A percentile compares a stretch with the other conserved stretches of the same genome.
phyloP scores from a whole-genome alignment of 2,329 filamentous ascomycete species.

The Cordyceps sp. region DNA sequence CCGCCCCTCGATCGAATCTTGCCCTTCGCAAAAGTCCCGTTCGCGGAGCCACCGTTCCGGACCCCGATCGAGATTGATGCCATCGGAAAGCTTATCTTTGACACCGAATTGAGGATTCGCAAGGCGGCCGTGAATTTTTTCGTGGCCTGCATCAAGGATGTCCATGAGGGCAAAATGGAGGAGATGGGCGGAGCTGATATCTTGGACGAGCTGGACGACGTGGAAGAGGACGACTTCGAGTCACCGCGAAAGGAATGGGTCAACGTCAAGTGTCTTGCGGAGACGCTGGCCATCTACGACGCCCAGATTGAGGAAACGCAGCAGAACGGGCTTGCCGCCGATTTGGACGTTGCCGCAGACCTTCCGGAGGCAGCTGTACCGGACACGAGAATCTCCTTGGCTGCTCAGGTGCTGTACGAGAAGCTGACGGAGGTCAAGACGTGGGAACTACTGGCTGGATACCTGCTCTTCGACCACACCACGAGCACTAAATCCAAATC shows the following conservation, averaged over 20 bases:
- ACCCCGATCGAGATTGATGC: constrained; percentile 84
- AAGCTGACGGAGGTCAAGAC: constrained; percentile 64
- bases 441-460: constrained; percentile 81
- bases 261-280: constrained; percentile 76
- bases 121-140: constrained; percentile 88
- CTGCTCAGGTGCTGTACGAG: constrained; percentile 72
- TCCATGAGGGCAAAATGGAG: constrained; percentile 64
- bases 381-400: constrained; percentile 73
- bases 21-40: no score
- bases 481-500: constrained; percentile 33
- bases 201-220: constrained; percentile 58
- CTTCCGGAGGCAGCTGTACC: constrained; percentile 46
- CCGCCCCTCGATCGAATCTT: no score
- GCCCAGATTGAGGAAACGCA: constrained; percentile 45
- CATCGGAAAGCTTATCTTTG: constrained; percentile 77
- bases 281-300: constrained; percentile 71
- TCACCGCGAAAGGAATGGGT: constrained; percentile 73
- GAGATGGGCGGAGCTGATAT: constrained; percentile 67
- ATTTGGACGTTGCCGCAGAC: constrained; percentile 31
- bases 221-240: constrained; percentile 60
- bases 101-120: constrained; percentile 67
- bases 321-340: constrained; percentile 22
- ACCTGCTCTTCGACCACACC: constrained; percentile 85
- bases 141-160: constrained; percentile 67
- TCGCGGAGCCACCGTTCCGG: no score